Conservation (phyloP, 305 asterid species). For the Nicotiana rustica region DNA sequence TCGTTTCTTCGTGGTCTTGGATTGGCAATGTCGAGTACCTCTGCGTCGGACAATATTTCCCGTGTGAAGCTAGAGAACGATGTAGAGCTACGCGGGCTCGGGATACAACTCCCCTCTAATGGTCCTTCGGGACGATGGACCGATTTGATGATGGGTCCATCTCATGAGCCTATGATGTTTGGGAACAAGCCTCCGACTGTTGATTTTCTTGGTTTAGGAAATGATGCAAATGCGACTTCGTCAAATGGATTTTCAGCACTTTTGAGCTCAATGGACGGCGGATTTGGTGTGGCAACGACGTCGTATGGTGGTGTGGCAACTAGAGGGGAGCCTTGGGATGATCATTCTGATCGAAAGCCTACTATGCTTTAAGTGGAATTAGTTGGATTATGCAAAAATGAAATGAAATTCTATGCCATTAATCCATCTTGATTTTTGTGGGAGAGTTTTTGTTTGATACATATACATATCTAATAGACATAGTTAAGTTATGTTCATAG, state of each 20-base stretch:
- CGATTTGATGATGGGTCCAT: conserved; percentile 51
- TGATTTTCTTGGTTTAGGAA: conserved; percentile 70
- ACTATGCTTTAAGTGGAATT: conserved; percentile 46
- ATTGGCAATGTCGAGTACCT: conserved; percentile 38
- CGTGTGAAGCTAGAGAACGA: conserved; percentile 52
- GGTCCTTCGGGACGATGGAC: conserved; percentile 44
- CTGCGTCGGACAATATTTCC: conserved; percentile 30
- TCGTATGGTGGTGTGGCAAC: not conserved
- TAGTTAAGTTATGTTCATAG: not conserved
- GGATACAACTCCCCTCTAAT: conserved; percentile 45
- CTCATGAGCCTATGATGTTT: conserved; percentile 41
- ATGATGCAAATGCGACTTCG: conserved; percentile 43
- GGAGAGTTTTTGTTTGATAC: conserved; percentile 14
- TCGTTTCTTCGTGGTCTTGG: conserved; percentile 65
- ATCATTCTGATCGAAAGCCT: conserved; percentile 54
- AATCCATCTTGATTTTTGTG: not conserved
- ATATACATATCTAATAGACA: conserved; percentile 11
- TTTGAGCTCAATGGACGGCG: conserved; percentile 50
- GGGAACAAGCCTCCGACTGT: conserved; percentile 58
- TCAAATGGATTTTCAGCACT: conserved; percentile 54
- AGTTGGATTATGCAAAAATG: conserved; percentile 8
- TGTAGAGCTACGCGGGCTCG: conserved; percentile 50
- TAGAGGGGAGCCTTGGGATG: conserved; percentile 49
- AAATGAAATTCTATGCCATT: conserved; percentile 1
- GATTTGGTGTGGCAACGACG: conserved; percentile 26